Conservation (phyloP, 208 protist genomes). For the Trypanosoma vivax region DNA sequence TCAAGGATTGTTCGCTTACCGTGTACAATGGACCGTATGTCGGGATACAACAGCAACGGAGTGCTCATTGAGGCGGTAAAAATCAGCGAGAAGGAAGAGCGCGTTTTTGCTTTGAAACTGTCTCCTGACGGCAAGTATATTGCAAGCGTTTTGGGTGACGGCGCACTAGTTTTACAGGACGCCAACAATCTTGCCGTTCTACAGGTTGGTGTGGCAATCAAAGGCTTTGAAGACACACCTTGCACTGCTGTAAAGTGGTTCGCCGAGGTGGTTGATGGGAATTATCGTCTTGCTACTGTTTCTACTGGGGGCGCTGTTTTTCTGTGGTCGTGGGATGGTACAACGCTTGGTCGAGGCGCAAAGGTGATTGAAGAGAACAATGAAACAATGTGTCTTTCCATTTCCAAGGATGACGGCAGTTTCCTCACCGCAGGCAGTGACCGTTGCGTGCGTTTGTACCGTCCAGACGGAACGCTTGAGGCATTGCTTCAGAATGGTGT, state of each 20-base stretch:
- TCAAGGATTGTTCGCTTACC: too few relatives aligned
- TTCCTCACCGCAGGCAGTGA: conserved; percentile 84
- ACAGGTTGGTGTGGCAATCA: conserved; percentile 15
- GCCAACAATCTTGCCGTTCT: conserved; percentile 17
- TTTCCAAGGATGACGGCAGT: conserved; percentile 30
- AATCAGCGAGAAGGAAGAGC: conserved; percentile 22
- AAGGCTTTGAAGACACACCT: conserved; percentile 36
- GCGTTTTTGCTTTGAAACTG: conserved; percentile 29
- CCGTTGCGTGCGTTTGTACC: conserved; percentile 75
- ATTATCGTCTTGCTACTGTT: conserved; percentile 42
- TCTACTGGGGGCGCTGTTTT: conserved; percentile 56
- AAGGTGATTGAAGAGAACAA: conserved; percentile 46
- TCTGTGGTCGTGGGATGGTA: conserved; percentile 48
- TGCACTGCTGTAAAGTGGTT: conserved; percentile 62
- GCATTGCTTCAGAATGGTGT: conserved; percentile 29
- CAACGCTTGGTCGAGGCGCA: conserved; percentile 15
- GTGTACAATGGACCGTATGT: neutral
- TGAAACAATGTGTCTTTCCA: conserved; percentile 64
- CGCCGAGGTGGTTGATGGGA: neutral
- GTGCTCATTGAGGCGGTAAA: neutral
- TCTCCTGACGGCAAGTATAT: conserved; percentile 52
- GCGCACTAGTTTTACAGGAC: conserved; percentile 36
- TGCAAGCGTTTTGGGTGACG: conserved; percentile 51
- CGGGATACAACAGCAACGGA: conserved; percentile 4
- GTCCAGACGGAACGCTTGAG: conserved; percentile 26